A percentile compares a stretch with the other conserved stretches of the same genome.
Conservation (phyloP, 441 rosid species). For the Gossypium aridum region DNA sequence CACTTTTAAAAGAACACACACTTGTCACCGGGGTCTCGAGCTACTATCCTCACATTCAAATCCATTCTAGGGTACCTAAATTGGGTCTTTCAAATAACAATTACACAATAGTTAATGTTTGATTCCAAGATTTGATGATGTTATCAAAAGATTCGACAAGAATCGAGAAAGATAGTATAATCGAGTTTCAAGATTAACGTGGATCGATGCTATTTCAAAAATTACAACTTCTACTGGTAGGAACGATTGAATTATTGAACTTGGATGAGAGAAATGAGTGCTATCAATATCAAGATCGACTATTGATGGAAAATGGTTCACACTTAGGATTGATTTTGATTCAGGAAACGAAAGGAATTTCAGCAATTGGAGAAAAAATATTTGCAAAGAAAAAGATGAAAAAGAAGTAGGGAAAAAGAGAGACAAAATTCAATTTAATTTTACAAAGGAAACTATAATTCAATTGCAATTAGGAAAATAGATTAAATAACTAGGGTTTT, state of each 20-base stretch:
- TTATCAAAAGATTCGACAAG: too few species aligned
- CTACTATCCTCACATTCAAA: too few species aligned
- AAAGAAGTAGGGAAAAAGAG: not conserved
- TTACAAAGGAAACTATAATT: not conserved
- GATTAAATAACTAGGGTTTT: not conserved
- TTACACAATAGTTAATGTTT: not conserved
- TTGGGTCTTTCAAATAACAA: too few species aligned
- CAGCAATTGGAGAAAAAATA: not conserved
- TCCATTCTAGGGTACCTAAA: too few species aligned
- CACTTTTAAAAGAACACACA: too few species aligned
- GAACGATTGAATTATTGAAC: not conserved
- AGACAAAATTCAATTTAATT: not conserved
- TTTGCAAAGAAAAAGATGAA: not conserved
- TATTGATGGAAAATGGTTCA: not conserved
- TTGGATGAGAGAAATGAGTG: not conserved
- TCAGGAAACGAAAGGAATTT: too few species aligned
- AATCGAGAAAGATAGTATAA: not conserved
- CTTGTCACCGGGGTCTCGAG: too few species aligned
- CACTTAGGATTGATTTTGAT: not conserved
- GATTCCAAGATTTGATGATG: not conserved
- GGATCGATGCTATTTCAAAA: not conserved
- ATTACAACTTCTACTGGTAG: not conserved
- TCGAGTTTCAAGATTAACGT: not conserved
- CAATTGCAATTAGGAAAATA: not conserved
- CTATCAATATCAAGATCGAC: not conserved